phyloP scores from a whole-genome alignment of 2,329 filamentous ascomycete species.

The Colletotrichum ledebouriae region DNA sequence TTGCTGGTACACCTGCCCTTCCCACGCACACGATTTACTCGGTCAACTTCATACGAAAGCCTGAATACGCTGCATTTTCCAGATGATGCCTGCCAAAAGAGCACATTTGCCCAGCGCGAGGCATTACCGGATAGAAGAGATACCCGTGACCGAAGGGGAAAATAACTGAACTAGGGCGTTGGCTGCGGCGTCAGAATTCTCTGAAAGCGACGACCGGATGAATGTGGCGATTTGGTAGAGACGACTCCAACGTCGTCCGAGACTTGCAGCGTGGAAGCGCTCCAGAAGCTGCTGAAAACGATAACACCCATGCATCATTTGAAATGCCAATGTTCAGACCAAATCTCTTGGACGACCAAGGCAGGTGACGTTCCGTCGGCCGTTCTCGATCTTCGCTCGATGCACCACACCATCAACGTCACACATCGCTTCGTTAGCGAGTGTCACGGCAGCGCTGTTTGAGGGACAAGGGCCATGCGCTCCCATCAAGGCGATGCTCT shows the following conservation, averaged over 20 bases:
- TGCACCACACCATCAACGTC: constrained; percentile 3
- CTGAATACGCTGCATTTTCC: no score
- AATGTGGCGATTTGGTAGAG: no score
- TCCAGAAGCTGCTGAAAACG: neutral
- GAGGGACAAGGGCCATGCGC: neutral
- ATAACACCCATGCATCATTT: neutral
- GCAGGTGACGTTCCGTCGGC: neutral
- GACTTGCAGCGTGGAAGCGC: constrained; percentile 1
- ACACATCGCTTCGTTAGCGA: constrained; percentile 20
- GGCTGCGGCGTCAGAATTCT: no score
- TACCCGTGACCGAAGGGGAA: no score
- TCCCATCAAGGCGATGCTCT: neutral
- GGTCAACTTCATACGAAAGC: no score
- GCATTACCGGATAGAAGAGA: no score
- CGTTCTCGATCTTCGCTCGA: neutral
- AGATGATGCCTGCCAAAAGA: no score
- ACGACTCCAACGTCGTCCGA: neutral
- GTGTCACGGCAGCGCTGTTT: neutral
- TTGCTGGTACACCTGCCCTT: no score
- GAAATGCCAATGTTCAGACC: neutral
- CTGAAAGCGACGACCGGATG: no score
- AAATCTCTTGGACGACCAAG: neutral
- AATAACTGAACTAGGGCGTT: no score
- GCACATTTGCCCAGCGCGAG: no score
- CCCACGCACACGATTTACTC: no score